Percentiles rank a stretch among this genome's conserved stretches.
phyloP scores from a whole-genome alignment of 78 protist genomes.

The Andalucia godoyi region DNA sequence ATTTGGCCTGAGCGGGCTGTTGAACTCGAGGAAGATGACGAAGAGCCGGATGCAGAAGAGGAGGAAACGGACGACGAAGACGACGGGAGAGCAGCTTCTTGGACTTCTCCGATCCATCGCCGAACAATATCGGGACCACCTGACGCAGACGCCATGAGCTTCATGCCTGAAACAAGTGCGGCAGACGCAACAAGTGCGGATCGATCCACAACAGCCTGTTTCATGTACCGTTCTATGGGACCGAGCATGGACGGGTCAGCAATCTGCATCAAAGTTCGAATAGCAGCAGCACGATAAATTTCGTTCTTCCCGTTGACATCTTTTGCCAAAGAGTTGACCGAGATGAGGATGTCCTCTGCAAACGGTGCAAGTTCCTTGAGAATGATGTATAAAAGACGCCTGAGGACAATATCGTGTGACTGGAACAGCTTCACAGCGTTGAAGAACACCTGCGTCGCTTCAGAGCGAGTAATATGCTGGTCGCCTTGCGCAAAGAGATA shows the following conservation, averaged over 20 bases:
- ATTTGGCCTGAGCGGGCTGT: conserved; percentile 24
- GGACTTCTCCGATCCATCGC: conserved; percentile 67
- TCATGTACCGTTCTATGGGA: conserved; percentile 83
- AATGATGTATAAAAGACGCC: conserved; percentile 76
- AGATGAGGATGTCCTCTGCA: conserved; percentile 82
- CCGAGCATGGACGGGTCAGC: conserved; percentile 75
- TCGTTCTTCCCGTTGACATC: conserved; percentile 41
- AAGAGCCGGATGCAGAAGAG: no score
- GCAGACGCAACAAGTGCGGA: conserved; percentile 80
- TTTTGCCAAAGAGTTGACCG: conserved; percentile 63
- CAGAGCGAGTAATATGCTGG: conserved; percentile 70
- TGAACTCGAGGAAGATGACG: no score
- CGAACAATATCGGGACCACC: conserved; percentile 60
- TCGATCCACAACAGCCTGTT: conserved; percentile 88
- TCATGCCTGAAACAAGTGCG: conserved; percentile 87
- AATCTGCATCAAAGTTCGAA: conserved; percentile 80
- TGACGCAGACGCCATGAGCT: conserved; percentile 32
- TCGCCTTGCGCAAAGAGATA: conserved; percentile 85
- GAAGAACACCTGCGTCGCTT: conserved; percentile 92
- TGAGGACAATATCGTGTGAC: conserved; percentile 59
- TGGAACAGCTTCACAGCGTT: conserved; percentile 91
- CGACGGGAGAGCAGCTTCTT: conserved; percentile 64
- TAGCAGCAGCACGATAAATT: conserved; percentile 79
- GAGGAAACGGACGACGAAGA: conserved; percentile 74
- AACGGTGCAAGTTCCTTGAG: conserved; percentile 75